Evolutionary conservation across 2,329 filamentous ascomycete genomes (phyloP).

Genomic region (Aureobasidium sp.): DNA sequence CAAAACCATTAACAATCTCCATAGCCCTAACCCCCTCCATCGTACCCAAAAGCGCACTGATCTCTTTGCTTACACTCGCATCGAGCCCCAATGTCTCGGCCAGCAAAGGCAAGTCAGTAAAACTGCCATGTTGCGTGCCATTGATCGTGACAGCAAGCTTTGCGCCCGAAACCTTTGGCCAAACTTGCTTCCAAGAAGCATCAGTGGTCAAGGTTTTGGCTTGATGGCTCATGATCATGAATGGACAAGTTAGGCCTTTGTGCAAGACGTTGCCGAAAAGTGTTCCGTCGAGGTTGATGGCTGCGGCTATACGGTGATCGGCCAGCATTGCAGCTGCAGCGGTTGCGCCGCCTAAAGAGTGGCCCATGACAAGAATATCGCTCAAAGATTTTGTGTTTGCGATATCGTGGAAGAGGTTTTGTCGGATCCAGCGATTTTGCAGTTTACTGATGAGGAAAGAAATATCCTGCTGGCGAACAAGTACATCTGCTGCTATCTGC

Average conservation of each 20-base stretch:
- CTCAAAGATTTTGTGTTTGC: not conserved
- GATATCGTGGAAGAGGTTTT: not conserved
- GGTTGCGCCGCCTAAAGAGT: not conserved
- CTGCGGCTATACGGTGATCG: not conserved
- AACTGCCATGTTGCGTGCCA: not conserved
- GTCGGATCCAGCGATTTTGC: not conserved
- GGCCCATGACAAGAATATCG: not conserved
- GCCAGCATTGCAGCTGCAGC: not conserved
- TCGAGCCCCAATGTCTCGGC: not conserved
- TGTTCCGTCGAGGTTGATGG: not conserved
- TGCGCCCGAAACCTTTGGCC: not conserved
- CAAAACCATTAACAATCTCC: not conserved
- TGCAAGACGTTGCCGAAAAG: not conserved
- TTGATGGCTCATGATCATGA: not conserved
- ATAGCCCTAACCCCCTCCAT: not conserved
- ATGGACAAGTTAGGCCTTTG: not conserved
- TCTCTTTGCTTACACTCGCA: too few species aligned
- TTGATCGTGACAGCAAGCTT: not conserved
- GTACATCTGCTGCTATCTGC: not conserved
- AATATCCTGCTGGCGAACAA: not conserved
- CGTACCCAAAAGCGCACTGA: not conserved
- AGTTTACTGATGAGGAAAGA: not conserved
- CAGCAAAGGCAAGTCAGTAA: not conserved
- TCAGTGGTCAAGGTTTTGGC: not conserved
- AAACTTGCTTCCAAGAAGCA: not conserved